Conservation (phyloP, 306 rosid species). For the Glycine latifolia region DNA sequence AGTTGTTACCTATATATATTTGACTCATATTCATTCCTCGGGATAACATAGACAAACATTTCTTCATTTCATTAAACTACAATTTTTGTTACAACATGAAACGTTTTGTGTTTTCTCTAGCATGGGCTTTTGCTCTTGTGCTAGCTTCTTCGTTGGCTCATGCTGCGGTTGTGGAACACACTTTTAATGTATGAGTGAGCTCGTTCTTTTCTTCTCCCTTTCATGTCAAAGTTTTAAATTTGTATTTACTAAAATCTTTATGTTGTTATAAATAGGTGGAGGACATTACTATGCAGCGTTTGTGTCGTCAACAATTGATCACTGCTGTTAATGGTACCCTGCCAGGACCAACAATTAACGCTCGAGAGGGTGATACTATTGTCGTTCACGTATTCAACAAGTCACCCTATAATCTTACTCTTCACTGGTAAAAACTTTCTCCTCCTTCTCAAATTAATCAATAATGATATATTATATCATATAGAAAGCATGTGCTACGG, state of each 20-base stretch:
- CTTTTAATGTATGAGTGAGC: slow-evolving; percentile 44
- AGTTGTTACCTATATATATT: slow-evolving; percentile 8
- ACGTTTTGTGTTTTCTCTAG: slow-evolving; percentile 36
- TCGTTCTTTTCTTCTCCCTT: not conserved
- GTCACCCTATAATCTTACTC: slow-evolving; percentile 53
- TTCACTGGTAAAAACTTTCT: slow-evolving; percentile 45
- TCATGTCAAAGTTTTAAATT: too few relatives aligned
- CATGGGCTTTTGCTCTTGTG: slow-evolving; percentile 47
- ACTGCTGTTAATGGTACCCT: slow-evolving; percentile 48
- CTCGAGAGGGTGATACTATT: slow-evolving; percentile 53
- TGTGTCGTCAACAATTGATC: slow-evolving; percentile 47
- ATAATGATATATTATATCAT: not conserved
- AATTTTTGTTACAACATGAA: slow-evolving; percentile 28
- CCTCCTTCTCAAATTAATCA: not conserved
- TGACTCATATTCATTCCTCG: not conserved
- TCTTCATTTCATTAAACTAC: not conserved
- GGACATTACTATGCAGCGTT: slow-evolving; percentile 23
- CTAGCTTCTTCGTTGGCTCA: slow-evolving; percentile 42
- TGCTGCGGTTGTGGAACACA: slow-evolving; percentile 49
- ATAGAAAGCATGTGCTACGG: too few relatives aligned
- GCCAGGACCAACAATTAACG: slow-evolving; percentile 53
- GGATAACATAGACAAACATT: not conserved
- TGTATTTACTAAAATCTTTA: too few relatives aligned
- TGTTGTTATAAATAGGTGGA: slow-evolving; percentile 34
- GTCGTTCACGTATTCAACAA: slow-evolving; percentile 43